Evolutionary conservation across 176 grass and related monocot genomes (phyloP).

Genomic region (Cenchrus americanus): DNA sequence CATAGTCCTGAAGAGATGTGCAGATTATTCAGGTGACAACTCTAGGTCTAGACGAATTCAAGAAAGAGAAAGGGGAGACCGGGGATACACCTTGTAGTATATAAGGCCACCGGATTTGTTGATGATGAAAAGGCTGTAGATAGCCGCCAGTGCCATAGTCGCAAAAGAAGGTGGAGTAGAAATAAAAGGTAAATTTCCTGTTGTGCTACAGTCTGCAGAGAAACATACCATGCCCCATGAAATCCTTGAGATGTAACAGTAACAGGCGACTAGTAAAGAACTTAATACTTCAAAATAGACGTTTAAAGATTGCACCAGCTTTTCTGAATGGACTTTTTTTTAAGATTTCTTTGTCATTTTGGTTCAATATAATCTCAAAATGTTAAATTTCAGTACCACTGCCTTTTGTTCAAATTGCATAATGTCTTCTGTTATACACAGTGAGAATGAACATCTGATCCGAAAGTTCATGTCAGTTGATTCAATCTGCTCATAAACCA

Average conservation of each 20-base stretch:
- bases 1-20: conserved; percentile 68
- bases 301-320: background rate
- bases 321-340: background rate
- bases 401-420: background rate
- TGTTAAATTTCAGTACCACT: background rate
- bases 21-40: conserved; percentile 20
- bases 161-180: background rate
- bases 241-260: conserved; percentile 4
- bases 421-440: background rate
- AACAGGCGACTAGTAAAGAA: background rate
- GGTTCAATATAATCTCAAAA: background rate
- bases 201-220: conserved; percentile 30
- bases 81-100: conserved; percentile 73
- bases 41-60: background rate
- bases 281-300: background rate
- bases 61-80: conserved; percentile 19
- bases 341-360: background rate
- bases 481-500: background rate
- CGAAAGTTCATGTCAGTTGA: background rate
- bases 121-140: conserved; percentile 98
- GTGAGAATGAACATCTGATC: background rate
- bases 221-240: background rate
- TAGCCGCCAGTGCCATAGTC: conserved; percentile 62
- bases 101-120: conserved; percentile 98
- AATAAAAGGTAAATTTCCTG: background rate